These are phyloP conservation scores for Ricinus communis DNA, from an alignment of 345 rosid genomes.

Conservation along the genomic window DNA sequence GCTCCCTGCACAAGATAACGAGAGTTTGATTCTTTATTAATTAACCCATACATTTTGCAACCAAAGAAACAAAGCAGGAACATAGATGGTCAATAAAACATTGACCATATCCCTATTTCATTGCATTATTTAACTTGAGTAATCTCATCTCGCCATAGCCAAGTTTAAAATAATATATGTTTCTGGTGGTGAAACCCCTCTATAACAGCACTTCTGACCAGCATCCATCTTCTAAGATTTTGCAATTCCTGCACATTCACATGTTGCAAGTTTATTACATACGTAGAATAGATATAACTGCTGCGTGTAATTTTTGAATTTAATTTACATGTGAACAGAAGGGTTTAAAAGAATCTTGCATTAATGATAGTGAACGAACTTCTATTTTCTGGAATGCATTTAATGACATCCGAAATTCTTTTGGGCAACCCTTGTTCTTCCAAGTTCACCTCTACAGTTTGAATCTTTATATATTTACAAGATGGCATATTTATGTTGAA, in stretches of 20 bases:
- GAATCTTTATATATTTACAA: no score
- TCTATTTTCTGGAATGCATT: no score
- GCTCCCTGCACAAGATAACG: slow-evolving; percentile 15
- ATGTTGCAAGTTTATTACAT: background rate
- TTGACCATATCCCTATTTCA: slow-evolving; percentile 20
- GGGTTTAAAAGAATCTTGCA: no score
- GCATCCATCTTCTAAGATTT: slow-evolving; percentile 5
- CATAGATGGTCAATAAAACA: slow-evolving; percentile 1
- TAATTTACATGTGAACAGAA: no score
- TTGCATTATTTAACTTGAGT: background rate
- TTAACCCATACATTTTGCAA: slow-evolving; percentile 3
- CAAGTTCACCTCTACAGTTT: no score
- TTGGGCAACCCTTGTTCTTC: no score
- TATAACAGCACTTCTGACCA: background rate
- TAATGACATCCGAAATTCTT: no score
- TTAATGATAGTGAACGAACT: no score
- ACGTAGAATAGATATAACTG: background rate
- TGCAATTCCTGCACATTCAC: slow-evolving; percentile 5
- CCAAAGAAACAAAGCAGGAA: background rate
- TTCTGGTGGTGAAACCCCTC: background rate
- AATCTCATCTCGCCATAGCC: background rate
- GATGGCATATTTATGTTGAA: no score
- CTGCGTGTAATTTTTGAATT: no score
- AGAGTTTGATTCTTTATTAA: slow-evolving; percentile 17
- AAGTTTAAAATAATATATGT: slow-evolving; percentile 6